Evolutionary conservation across 179 eudicot genomes (phyloP).

Genomic region (Amaranthus tricolor): DNA sequence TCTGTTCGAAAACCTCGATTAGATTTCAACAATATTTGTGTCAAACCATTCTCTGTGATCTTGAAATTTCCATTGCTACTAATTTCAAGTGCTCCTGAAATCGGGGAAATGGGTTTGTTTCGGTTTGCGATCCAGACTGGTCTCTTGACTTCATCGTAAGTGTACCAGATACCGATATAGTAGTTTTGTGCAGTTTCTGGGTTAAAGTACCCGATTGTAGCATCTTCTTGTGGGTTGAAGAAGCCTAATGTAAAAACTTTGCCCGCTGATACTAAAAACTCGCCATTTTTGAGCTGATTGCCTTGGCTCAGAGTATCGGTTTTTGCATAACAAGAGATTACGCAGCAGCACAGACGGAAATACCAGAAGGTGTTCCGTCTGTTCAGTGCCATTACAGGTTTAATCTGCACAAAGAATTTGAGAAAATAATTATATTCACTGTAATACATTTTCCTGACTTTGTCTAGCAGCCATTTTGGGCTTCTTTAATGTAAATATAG

Average conservation of each 20-base stretch:
- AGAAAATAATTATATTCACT: no score
- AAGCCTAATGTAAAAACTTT: slow-evolving; percentile 27
- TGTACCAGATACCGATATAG: slow-evolving; percentile 29
- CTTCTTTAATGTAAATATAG: no score
- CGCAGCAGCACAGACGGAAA: slow-evolving; percentile 10
- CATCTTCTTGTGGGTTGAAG: slow-evolving; percentile 15
- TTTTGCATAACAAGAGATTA: slow-evolving; percentile 8
- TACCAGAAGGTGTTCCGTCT: slow-evolving; percentile 5
- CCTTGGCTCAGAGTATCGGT: slow-evolving; percentile 25
- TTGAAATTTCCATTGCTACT: slow-evolving; percentile 18
- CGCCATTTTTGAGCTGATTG: slow-evolving; percentile 17
- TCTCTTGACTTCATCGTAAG: not conserved
- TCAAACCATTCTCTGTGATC: slow-evolving; percentile 13
- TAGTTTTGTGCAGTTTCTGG: slow-evolving; percentile 13
- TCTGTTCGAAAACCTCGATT: slow-evolving; percentile 3
- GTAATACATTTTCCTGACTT: no score
- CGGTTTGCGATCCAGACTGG: slow-evolving; percentile 30
- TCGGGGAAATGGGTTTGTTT: slow-evolving; percentile 20
- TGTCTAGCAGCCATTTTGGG: no score
- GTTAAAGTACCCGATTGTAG: slow-evolving; percentile 12
- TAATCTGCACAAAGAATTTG: not conserved
- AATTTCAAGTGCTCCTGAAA: slow-evolving; percentile 19
- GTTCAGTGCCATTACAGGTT: slow-evolving; percentile 12
- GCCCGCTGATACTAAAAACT: slow-evolving; percentile 23
- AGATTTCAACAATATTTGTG: slow-evolving; percentile 11